Conservation (phyloP, 2,329 filamentous ascomycete genomes). For the Apiospora arundinis region DNA sequence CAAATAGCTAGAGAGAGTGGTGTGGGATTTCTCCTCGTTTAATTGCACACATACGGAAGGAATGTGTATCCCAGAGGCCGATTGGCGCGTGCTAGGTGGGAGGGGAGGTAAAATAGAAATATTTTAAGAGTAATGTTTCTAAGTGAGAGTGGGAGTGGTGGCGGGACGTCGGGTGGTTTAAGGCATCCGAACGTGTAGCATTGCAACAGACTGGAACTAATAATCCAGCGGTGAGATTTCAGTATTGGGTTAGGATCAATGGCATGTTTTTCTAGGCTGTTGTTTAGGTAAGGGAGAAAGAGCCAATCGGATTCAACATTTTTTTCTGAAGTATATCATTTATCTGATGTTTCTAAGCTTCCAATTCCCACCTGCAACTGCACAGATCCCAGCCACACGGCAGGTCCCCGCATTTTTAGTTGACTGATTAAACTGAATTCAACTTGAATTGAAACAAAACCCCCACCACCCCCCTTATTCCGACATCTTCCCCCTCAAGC, state of each 20-base stretch:
- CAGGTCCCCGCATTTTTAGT: not conserved
- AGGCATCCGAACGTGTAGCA: not conserved
- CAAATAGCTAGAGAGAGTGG: not conserved
- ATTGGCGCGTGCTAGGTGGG: not conserved
- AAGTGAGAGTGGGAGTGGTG: not conserved
- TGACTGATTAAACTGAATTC: too few species aligned
- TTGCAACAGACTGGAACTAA: not conserved
- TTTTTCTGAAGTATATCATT: not conserved
- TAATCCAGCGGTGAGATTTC: not conserved
- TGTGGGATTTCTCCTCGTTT: not conserved
- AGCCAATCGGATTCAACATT: not conserved
- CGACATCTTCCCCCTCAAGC: too few species aligned
- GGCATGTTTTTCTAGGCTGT: slow-evolving; percentile 1
- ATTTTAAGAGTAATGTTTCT: not conserved
- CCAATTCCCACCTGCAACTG: not conserved
- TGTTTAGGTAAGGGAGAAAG: not conserved
- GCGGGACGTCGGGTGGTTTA: slow-evolving; percentile 12
- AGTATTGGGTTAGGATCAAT: not conserved
- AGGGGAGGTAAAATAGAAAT: not conserved
- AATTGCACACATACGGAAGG: not conserved
- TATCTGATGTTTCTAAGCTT: slow-evolving; percentile 7
- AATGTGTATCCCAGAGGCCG: not conserved
- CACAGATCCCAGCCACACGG: slow-evolving; percentile 1
- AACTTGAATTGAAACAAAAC: not conserved
- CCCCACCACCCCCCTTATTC: not conserved